Base-by-base conservation (phyloP, 352 stramenopile genomes). In the Heterotrichella gracilis region DNA sequence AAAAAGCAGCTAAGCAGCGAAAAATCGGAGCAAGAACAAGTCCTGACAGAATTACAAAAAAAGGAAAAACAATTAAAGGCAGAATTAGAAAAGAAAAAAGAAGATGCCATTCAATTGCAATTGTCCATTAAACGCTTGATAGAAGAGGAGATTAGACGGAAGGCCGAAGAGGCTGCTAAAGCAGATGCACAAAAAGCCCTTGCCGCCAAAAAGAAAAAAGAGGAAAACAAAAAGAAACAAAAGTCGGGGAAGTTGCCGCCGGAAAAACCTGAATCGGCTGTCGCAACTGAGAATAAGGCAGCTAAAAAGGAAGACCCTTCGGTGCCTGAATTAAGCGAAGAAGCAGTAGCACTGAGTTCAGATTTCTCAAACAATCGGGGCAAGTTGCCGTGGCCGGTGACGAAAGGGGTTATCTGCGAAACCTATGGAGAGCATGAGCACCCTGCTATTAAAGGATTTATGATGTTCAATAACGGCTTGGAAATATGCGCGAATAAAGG, bases 81-180 rank as follows among this genome's bases (percentile, higher is more conserved):
- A 9, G 32, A 53, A 53, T n/a, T 53, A 17, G 32, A 53, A 53
- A 53, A 53, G n/a, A 53, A 53, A n/a, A 53, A 53, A 53, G 9
- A 53, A 53, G 32, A 53, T n/a, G 32, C 32, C 32, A 53, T 53
- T 53, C 32, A 53, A 53, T 53, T 53, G n/a, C 32, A 53, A n/a
- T 17, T 53, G 9, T 9, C 32, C 32, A 53, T 53, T n/a, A 53
- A n/a, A n/a, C 32, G 32, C 32, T 17, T 53, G 32, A 53, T 53
- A 17, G 32, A 53, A n/a, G 32, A 9, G 32, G 32, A 53, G n/a
- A 53, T 53, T 53, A 53, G n/a, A 53, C 32, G 32, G 9, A 53
- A 53, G 32, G 32, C 32, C 32, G 32, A 53, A 53, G 32, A 53
- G n/a, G 32, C 32, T 9, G 32, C 32, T 53, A 53, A 53, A 53